Conservation (phyloP, 1,284 basidiomycete species). For the Fomitiporia mediterranea region DNA sequence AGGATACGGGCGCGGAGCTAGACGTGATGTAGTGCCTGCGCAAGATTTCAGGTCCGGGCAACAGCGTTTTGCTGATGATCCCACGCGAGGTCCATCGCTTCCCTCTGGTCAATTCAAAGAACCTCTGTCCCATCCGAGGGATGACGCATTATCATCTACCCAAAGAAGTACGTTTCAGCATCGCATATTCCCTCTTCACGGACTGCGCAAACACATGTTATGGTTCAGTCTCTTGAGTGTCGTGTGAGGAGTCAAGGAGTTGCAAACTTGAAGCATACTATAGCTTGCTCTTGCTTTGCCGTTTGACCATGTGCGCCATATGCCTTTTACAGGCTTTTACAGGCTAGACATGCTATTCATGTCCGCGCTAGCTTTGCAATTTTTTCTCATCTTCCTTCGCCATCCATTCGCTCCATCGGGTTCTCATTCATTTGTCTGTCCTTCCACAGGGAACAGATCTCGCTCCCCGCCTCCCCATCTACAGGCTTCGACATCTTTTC, state of each 20-base stretch:
- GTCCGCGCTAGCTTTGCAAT: neutral
- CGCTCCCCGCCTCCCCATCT: conserved; percentile 6
- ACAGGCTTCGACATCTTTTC: neutral
- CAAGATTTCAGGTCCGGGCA: conserved; percentile 4
- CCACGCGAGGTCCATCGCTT: neutral
- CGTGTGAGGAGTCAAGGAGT: neutral
- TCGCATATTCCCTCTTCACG: conserved; percentile 15
- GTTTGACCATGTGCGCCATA: neutral
- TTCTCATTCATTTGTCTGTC: conserved; percentile 15
- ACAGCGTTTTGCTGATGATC: neutral
- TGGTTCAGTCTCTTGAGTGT: neutral
- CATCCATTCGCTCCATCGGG: conserved; percentile 3
- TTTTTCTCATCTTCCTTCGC: conserved; percentile 11
- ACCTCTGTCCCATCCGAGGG: neutral
- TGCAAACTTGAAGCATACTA: neutral
- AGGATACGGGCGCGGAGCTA: neutral
- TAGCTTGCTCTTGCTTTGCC: neutral
- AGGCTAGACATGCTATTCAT: neutral
- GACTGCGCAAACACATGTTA: conserved; percentile 2
- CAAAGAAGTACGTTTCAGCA: conserved; percentile 21
- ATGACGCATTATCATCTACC: conserved; percentile 2
- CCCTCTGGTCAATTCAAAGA: neutral
- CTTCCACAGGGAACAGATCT: conserved; percentile 16
- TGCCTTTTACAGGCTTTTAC: neutral
- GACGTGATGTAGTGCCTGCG: conserved; percentile 2